These are phyloP conservation scores for Saksenaea vasiformis DNA, from an alignment of 371 early-diverging fungal genomes.

Conservation along the genomic window DNA sequence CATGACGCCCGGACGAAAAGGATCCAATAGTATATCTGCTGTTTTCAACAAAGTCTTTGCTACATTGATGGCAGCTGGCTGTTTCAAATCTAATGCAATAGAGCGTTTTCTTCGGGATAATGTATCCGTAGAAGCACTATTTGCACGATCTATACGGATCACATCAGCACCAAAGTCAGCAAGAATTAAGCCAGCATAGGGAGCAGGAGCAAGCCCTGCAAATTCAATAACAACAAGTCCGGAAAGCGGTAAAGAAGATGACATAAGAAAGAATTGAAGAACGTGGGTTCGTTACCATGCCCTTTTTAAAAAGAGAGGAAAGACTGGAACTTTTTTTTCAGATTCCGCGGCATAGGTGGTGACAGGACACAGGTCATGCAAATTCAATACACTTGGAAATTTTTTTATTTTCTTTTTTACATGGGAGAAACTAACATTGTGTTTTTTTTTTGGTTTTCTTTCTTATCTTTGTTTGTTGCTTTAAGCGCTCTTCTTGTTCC, in stretches of 20 bases:
- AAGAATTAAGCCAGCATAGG: conserved; percentile 72
- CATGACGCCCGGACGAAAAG: conserved; percentile 79
- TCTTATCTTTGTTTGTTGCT: background rate
- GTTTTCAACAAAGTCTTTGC: conserved; percentile 45
- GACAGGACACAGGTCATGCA: too few relatives aligned
- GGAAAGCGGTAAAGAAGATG: conserved; percentile 41
- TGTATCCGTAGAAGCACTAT: conserved; percentile 44
- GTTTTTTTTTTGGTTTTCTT: background rate
- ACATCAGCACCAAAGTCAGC: conserved; percentile 80
- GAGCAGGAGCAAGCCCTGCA: conserved; percentile 77
- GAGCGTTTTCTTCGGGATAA: conserved; percentile 63
- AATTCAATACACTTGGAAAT: too few relatives aligned
- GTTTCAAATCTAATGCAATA: conserved; percentile 67
- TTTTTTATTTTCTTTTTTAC: background rate
- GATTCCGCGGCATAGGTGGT: background rate
- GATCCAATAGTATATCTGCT: conserved; percentile 76
- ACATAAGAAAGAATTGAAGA: conserved; percentile 3
- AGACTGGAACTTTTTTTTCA: conserved; percentile 1
- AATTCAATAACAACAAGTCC: conserved; percentile 70
- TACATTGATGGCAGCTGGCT: conserved; percentile 47
- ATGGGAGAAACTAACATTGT: background rate
- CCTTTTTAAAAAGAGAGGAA: background rate
- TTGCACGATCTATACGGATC: conserved; percentile 67
- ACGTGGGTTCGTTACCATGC: background rate
- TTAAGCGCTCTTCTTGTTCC: conserved; percentile 27